phyloP scores from a whole-genome alignment of 1,284 basidiomycete genomes.

The Boletellus deceptivus region DNA sequence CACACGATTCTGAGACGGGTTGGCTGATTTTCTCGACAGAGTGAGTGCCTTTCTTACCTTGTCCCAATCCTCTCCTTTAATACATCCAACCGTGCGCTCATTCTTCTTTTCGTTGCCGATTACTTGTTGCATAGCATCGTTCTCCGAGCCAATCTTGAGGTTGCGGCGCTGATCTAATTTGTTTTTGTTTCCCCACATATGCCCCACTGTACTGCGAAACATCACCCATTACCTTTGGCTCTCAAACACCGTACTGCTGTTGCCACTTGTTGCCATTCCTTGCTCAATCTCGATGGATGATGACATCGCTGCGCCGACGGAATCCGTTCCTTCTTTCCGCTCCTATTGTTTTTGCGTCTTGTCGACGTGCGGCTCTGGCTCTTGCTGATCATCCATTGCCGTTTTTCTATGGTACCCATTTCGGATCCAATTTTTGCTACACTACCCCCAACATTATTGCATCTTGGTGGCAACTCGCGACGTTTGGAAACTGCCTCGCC shows the following conservation, averaged over 20 bases:
- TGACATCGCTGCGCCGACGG: slow-evolving; percentile 13
- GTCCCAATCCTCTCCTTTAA: slow-evolving; percentile 11
- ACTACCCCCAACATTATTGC: slow-evolving; percentile 6
- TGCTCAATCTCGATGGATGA: slow-evolving; percentile 17
- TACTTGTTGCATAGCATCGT: slow-evolving; percentile 46
- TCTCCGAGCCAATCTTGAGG: slow-evolving; percentile 56
- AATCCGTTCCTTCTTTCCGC: slow-evolving; percentile 1
- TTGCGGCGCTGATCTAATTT: slow-evolving; percentile 54
- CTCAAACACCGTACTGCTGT: slow-evolving; percentile 15
- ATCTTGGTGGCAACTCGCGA: slow-evolving; percentile 3
- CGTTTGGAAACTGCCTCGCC: slow-evolving; percentile 9
- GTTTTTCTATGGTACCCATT: slow-evolving; percentile 23
- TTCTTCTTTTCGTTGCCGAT: slow-evolving; percentile 21
- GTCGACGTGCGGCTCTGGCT: slow-evolving; percentile 11
- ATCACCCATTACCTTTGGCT: slow-evolving; percentile 15
- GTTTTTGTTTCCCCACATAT: slow-evolving; percentile 17
- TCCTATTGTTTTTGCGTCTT: slow-evolving; percentile 8
- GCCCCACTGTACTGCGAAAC: slow-evolving; percentile 13
- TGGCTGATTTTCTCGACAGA: slow-evolving; percentile 43
- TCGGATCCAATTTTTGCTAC: slow-evolving; percentile 21
- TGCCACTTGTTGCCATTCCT: slow-evolving; percentile 23
- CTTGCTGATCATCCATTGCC: slow-evolving; percentile 23
- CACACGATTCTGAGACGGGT: slow-evolving; percentile 7
- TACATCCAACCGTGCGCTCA: slow-evolving; percentile 36
- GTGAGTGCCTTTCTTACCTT: slow-evolving; percentile 57